phyloP scores from a whole-genome alignment of 2,329 filamentous ascomycete genomes.

The Tolypocladium endophyticum region DNA sequence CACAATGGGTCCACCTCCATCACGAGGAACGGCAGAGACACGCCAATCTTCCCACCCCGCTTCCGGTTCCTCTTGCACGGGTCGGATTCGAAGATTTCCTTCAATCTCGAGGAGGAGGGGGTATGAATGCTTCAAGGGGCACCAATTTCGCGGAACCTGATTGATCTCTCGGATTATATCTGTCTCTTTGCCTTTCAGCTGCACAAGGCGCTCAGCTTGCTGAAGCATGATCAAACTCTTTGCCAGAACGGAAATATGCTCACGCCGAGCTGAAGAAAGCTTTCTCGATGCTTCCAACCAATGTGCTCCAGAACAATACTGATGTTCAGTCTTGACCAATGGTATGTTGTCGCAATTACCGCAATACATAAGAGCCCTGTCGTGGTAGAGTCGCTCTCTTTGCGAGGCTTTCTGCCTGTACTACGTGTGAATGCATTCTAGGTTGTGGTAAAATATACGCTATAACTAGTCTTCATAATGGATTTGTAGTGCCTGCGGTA shows the following conservation, averaged over 20 bases:
- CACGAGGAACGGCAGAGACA: background rate
- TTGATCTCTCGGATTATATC: slow-evolving; percentile 33
- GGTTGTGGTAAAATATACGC: background rate
- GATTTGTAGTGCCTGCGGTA: slow-evolving; percentile 87
- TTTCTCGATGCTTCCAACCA: background rate
- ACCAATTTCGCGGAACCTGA: slow-evolving; percentile 43
- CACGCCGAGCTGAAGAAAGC: slow-evolving; percentile 16
- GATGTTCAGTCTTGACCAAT: background rate
- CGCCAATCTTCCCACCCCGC: background rate
- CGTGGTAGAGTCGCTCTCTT: background rate
- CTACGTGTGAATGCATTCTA: background rate
- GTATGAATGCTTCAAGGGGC: slow-evolving; percentile 39
- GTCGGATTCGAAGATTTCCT: slow-evolving; percentile 45
- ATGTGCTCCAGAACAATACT: background rate
- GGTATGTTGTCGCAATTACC: background rate
- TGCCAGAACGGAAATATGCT: slow-evolving; percentile 23
- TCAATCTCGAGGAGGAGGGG: slow-evolving; percentile 54
- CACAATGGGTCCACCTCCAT: background rate
- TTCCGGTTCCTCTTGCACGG: slow-evolving; percentile 35
- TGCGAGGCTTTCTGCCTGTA: background rate
- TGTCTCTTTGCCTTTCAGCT: slow-evolving; percentile 4
- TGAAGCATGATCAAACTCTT: slow-evolving; percentile 25
- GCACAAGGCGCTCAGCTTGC: slow-evolving; percentile 25
- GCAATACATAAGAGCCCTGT: background rate
- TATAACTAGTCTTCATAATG: no score